Evolutionary conservation across 2,329 filamentous ascomycete species (phyloP).

Genomic region (Fusarium odoratissimum): DNA sequence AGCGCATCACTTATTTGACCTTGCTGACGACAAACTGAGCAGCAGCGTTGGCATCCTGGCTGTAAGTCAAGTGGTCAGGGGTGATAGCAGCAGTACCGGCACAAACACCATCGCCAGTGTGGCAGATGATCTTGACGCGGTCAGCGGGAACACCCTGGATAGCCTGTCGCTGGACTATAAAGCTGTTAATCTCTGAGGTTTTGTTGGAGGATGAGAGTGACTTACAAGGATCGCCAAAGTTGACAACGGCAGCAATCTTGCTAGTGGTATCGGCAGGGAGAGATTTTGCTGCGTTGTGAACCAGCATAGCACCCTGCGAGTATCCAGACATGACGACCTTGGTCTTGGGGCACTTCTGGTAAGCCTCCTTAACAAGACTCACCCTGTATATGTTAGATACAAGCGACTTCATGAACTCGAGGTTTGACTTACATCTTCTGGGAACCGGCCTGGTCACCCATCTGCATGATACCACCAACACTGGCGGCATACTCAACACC

Average conservation of each 20-base stretch:
- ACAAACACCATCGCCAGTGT: conserved; percentile 50
- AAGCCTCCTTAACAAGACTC: conserved; percentile 47
- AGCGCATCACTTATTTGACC: conserved; percentile 17
- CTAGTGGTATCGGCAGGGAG: conserved; percentile 50
- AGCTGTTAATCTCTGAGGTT: conserved; percentile 1
- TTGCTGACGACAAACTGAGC: conserved; percentile 45
- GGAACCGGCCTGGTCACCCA: conserved; percentile 58
- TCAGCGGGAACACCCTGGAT: conserved; percentile 36
- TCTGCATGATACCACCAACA: conserved; percentile 57
- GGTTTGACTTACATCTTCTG: conserved; percentile 57
- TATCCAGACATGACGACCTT: conserved; percentile 61
- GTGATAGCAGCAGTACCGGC: conserved; percentile 44
- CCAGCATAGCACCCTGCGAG: conserved; percentile 54
- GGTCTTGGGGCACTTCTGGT: conserved; percentile 57
- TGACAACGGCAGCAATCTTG: conserved; percentile 47
- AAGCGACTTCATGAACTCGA: background rate
- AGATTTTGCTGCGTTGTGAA: conserved; percentile 57
- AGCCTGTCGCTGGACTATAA: conserved; percentile 36
- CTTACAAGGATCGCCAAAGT: conserved; percentile 48
- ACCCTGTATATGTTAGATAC: conserved; percentile 23
- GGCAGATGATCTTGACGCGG: conserved; percentile 48
- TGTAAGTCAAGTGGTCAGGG: conserved; percentile 44
- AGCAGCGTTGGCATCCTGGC: conserved; percentile 45
- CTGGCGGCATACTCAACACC: conserved; percentile 65
- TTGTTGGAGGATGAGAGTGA: background rate